Conservation (phyloP, 2,329 filamentous ascomycete species). For the Microcera coccophila region DNA sequence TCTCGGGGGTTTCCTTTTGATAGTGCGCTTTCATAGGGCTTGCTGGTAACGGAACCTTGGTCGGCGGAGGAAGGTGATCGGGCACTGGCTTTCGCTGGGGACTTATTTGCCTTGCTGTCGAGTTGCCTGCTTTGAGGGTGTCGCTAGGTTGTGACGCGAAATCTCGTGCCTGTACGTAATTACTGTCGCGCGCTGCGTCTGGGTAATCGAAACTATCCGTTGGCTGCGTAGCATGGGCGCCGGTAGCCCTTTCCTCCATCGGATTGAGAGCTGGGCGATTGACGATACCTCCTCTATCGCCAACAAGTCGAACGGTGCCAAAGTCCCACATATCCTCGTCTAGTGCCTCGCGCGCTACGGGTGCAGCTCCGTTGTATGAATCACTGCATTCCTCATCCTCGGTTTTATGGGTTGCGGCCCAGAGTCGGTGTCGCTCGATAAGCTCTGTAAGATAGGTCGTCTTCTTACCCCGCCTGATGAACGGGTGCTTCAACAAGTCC, state of each 20-base stretch:
- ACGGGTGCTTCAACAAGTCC: conserved; percentile 84
- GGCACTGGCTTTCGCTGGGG: conserved; percentile 57
- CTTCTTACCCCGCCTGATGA: conserved; percentile 87
- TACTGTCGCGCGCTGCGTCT: conserved; percentile 48
- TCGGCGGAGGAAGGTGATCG: conserved; percentile 43
- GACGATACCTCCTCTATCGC: conserved; percentile 56
- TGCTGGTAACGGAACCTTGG: conserved; percentile 57
- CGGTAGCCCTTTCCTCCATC: conserved; percentile 78
- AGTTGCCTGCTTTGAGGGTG: conserved; percentile 52
- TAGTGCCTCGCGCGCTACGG: conserved; percentile 51
- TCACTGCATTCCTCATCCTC: conserved; percentile 61
- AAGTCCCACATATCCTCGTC: conserved; percentile 97
- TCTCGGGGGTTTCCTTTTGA: conserved; percentile 39
- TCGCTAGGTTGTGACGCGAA: conserved; percentile 42
- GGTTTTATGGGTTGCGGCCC: conserved; percentile 75
- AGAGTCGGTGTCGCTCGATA: conserved; percentile 85
- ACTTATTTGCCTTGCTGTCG: conserved; percentile 54
- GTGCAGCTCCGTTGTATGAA: conserved; percentile 50
- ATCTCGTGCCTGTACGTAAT: conserved; percentile 50
- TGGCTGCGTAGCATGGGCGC: conserved; percentile 61
- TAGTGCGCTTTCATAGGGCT: conserved; percentile 30
- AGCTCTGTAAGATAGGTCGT: conserved; percentile 95
- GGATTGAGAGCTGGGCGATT: conserved; percentile 58
- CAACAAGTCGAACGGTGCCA: conserved; percentile 84
- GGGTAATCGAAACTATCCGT: conserved; percentile 50